A percentile compares a stretch with the other conserved stretches of the same genome.
phyloP scores from a whole-genome alignment of 768 basidiomycete species.

The Serendipita indica region DNA sequence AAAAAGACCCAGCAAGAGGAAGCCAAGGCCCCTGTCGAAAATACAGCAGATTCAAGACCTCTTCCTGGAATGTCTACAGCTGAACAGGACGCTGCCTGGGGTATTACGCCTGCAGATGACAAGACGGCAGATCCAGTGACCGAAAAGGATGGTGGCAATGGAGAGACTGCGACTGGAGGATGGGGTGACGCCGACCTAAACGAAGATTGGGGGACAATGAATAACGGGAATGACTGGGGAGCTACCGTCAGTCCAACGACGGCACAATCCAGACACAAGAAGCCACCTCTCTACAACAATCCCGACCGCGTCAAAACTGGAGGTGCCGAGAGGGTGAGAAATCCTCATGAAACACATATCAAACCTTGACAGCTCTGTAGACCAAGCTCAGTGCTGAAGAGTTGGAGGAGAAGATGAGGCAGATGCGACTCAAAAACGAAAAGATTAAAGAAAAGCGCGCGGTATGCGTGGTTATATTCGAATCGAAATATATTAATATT shows the following conservation, averaged over 20 bases:
- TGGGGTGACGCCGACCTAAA: background rate
- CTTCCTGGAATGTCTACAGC: background rate
- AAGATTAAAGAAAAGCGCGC: slow-evolving; percentile 56
- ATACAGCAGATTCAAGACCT: background rate
- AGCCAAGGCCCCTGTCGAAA: background rate
- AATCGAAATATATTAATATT: background rate
- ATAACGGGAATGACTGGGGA: background rate
- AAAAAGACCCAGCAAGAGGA: background rate
- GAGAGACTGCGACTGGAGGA: too few species aligned
- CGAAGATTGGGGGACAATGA: background rate
- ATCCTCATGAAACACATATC: background rate
- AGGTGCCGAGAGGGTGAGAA: slow-evolving; percentile 50
- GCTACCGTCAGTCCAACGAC: background rate
- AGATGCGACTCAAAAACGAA: slow-evolving; percentile 58
- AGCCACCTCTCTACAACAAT: slow-evolving; percentile 47
- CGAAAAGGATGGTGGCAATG: background rate
- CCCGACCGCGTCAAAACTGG: slow-evolving; percentile 75
- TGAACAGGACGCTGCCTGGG: background rate
- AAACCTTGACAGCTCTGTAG: slow-evolving; percentile 22
- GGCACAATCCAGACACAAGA: background rate
- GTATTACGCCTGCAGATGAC: background rate
- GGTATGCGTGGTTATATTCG: slow-evolving; percentile 26
- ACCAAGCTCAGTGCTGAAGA: slow-evolving; percentile 57
- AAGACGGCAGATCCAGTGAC: background rate
- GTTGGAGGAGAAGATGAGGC: slow-evolving; percentile 50